phyloP scores from a whole-genome alignment of 768 basidiomycete genomes.

The Lentinula detonsa region DNA sequence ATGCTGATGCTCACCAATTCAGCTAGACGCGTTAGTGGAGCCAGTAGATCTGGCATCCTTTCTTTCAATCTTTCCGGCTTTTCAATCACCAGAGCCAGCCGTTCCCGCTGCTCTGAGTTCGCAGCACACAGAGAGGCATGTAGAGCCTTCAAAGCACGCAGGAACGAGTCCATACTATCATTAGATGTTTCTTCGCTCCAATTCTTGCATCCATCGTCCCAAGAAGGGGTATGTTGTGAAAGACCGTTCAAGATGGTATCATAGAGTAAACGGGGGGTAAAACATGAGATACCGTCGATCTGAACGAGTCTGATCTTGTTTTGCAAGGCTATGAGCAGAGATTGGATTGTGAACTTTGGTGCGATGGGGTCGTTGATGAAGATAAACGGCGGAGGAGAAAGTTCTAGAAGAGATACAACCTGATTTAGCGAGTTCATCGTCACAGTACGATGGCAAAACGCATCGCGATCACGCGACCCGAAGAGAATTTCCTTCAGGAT shows the following conservation, averaged over 20 bases:
- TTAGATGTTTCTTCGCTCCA: conserved; percentile 44
- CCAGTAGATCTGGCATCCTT: conserved; percentile 54
- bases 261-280: conserved; percentile 57
- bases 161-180: conserved; percentile 60
- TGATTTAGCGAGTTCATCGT: not conserved
- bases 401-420: conserved; percentile 1
- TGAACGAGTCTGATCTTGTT: conserved; percentile 18
- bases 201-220: conserved; percentile 56
- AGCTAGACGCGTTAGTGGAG: conserved; percentile 63
- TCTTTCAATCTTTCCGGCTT: conserved; percentile 63
- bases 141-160: conserved; percentile 55
- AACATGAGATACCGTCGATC: conserved; percentile 54
- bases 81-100: conserved; percentile 61
- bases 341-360: conserved; percentile 38
- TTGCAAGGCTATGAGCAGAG: conserved; percentile 23
- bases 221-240: conserved; percentile 46
- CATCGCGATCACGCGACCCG: not conserved
- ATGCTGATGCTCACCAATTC: conserved; percentile 51
- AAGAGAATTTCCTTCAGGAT: too few relatives aligned
- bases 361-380: conserved; percentile 57
- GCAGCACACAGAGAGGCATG: conserved; percentile 22
- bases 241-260: conserved; percentile 61
- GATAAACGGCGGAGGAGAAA: conserved; percentile 56
- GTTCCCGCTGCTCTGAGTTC: conserved; percentile 12
- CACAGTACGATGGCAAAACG: not conserved